Evolutionary conservation across 2,329 filamentous ascomycete genomes (phyloP).

Genomic region (Verticillium isaacii): DNA sequence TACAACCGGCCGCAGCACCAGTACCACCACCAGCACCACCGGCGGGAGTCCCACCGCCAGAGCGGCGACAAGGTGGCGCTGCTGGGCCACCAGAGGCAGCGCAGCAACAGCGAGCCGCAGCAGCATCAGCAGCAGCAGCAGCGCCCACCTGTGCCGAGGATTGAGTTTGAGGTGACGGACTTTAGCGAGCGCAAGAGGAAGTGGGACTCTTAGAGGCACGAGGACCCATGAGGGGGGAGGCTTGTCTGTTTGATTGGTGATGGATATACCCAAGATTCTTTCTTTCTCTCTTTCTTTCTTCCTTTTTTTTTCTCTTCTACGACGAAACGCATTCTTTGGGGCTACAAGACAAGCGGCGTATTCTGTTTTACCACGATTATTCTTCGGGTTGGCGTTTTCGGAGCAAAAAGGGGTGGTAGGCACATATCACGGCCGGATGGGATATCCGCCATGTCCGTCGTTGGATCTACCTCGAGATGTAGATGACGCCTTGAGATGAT

Average conservation of each 20-base stretch:
- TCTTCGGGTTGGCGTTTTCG: background rate
- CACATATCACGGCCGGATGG: background rate
- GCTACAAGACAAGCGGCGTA: background rate
- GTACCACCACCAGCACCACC: background rate
- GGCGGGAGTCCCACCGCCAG: conserved; percentile 6
- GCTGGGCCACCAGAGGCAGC: conserved; percentile 14
- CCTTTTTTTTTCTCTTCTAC: background rate
- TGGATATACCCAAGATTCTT: conserved; percentile 1
- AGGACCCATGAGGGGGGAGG: background rate
- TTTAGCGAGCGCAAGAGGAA: background rate
- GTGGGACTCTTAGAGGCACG: background rate
- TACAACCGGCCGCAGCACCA: background rate
- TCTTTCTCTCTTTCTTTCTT: background rate
- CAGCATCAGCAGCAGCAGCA: background rate
- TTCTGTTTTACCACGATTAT: background rate
- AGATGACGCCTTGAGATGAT: background rate
- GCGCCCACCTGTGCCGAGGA: background rate
- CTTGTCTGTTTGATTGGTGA: background rate
- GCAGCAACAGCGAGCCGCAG: conserved; percentile 1
- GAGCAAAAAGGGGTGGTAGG: background rate
- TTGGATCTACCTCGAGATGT: background rate
- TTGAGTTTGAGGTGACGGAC: background rate
- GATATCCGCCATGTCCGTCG: background rate
- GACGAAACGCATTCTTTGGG: background rate
- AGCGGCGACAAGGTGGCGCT: conserved; percentile 22